These are phyloP conservation scores for Raphanus hybrid DNA, from an alignment of 441 rosid species.

Conservation along the genomic window DNA sequence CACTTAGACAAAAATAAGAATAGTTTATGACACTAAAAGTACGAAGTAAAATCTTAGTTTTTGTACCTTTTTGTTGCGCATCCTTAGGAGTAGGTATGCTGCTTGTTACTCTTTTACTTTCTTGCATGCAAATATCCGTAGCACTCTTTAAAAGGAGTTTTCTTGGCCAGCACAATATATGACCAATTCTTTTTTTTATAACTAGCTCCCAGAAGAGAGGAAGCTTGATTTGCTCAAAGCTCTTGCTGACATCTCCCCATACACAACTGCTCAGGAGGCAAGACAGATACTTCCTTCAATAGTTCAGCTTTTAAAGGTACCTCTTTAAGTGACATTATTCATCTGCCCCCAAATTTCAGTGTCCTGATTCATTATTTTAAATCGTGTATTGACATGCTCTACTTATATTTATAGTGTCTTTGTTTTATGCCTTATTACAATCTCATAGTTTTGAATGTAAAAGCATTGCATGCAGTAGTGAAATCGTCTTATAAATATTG, in stretches of 20 bases:
- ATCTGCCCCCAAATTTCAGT: neutral
- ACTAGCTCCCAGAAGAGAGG: constrained; percentile 95
- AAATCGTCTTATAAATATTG: constrained; percentile 11
- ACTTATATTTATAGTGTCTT: neutral
- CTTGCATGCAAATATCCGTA: constrained; percentile 15
- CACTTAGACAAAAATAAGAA: neutral
- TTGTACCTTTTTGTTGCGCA: constrained; percentile 13
- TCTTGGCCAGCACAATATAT: constrained; percentile 10
- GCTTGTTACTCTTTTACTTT: constrained; percentile 21
- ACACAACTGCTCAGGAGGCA: constrained; percentile 87
- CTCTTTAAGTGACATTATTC: neutral
- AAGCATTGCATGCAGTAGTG: neutral
- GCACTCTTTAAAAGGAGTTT: neutral
- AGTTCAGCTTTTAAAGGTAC: constrained; percentile 87
- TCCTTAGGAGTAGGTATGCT: neutral
- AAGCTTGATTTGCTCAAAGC: constrained; percentile 95
- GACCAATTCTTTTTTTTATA: neutral
- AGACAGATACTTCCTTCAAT: constrained; percentile 91
- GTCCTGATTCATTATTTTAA: neutral
- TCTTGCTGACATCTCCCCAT: constrained; percentile 90
- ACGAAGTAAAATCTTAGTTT: constrained; percentile 7
- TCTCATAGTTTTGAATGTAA: constrained; percentile 1
- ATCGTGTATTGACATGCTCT: constrained; percentile 12
- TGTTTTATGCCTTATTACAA: neutral
- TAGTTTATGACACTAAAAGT: constrained; percentile 5